phyloP scores from a whole-genome alignment of 2,329 filamentous ascomycete species.

The Aspergillus tanneri region DNA sequence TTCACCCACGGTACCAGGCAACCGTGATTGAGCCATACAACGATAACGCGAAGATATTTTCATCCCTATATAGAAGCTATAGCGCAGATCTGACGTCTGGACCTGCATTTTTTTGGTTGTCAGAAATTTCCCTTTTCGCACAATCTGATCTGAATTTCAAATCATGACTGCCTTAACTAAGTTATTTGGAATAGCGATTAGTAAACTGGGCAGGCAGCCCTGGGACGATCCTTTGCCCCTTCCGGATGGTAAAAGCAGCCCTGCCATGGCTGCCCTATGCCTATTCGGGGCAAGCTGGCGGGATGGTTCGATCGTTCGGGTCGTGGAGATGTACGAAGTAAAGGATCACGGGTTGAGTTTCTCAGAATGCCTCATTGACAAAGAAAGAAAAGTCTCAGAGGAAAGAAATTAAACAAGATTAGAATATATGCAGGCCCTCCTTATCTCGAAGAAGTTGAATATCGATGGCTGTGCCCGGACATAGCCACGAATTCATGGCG shows the following conservation, averaged over 20 bases:
- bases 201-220: background rate
- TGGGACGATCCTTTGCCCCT: slow-evolving; percentile 3
- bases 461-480: slow-evolving; percentile 22
- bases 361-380: no score
- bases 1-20: slow-evolving; percentile 9
- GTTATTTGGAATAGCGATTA: background rate
- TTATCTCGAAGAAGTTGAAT: background rate
- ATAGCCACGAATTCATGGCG: slow-evolving; percentile 19
- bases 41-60: background rate
- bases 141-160: background rate
- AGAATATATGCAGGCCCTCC: background rate
- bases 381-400: background rate
- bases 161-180: background rate
- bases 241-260: slow-evolving; percentile 8
- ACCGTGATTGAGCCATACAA: slow-evolving; percentile 2
- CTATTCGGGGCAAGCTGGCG: background rate
- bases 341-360: background rate
- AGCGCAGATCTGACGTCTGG: slow-evolving; percentile 4
- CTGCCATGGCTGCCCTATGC: slow-evolving; percentile 6
- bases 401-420: background rate
- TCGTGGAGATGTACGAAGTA: background rate
- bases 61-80: slow-evolving; percentile 9
- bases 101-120: background rate
- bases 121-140: no score
- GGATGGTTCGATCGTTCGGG: slow-evolving; percentile 1